Percentiles rank a stretch among this genome's conserved stretches.
Evolutionary conservation across 139 green algal genomes (phyloP).

Genomic region (Ostreobium quekettii): DNA sequence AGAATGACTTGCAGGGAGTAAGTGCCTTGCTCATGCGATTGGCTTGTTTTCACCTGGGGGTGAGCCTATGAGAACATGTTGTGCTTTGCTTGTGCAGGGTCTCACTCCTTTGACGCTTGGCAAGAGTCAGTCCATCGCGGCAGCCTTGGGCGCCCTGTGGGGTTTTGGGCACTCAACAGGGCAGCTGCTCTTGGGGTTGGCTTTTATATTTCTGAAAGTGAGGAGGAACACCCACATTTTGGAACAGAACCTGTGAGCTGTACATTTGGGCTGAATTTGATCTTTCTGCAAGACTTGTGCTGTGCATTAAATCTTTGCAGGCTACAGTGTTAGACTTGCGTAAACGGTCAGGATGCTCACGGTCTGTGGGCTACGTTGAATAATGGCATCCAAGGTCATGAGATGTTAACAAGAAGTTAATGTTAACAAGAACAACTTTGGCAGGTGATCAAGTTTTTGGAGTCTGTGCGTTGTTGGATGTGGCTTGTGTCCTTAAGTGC

Average conservation of each 20-base stretch:
- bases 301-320: background rate
- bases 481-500: background rate
- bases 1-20: background rate
- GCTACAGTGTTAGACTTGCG: too few relatives aligned
- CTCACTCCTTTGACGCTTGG: constrained; percentile 94
- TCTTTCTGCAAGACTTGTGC: background rate
- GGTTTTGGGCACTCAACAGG: constrained; percentile 93
- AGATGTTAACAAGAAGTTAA: background rate
- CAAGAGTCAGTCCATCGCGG: constrained; percentile 51
- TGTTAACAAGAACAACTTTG: background rate
- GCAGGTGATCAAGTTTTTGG: background rate
- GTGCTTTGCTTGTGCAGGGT: constrained; percentile 39
- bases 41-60: too few relatives aligned
- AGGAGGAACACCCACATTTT: background rate
- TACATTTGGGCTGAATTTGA: background rate
- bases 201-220: constrained; percentile 81
- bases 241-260: background rate
- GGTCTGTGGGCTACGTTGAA: too few relatives aligned
- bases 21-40: too few relatives aligned
- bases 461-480: background rate
- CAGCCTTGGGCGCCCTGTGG: constrained; percentile 89
- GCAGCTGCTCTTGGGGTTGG: constrained; percentile 90
- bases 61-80: too few relatives aligned
- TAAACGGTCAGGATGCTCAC: too few relatives aligned
- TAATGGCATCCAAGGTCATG: too few relatives aligned